A percentile compares a stretch with the other conserved stretches of the same genome.
Conservation (phyloP, 78 protist genomes). For the Monocercomonoides exilis region DNA sequence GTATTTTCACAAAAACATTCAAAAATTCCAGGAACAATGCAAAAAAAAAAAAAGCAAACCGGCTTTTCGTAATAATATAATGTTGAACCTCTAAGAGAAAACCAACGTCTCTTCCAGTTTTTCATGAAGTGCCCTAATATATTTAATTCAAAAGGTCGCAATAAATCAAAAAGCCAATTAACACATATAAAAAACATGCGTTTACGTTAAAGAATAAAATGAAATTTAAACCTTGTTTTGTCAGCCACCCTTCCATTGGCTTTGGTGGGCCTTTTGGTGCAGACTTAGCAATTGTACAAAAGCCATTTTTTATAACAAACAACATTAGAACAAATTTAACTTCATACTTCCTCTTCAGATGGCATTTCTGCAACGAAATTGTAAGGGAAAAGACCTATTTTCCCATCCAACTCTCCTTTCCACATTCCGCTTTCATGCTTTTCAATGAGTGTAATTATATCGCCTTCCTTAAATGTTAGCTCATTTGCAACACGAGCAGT, state of each 20-base stretch:
- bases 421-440: conserved; percentile 21
- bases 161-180: background rate
- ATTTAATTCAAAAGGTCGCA: background rate
- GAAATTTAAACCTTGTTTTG: conserved; percentile 18
- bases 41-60: background rate
- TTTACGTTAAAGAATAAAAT: background rate
- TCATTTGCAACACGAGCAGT: conserved; percentile 30
- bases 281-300: background rate
- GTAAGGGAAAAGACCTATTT: background rate
- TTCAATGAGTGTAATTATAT: conserved; percentile 8
- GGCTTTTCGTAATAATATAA: background rate
- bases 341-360: background rate
- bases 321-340: background rate
- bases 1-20: no score
- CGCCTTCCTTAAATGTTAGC: conserved; percentile 31
- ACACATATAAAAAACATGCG: no score
- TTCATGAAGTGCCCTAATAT: conserved; percentile 17
- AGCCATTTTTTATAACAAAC: background rate
- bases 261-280: background rate
- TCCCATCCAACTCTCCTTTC: conserved; percentile 1
- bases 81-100: background rate
- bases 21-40: no score
- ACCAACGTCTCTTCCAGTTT: conserved; percentile 26
- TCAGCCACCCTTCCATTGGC: conserved; percentile 22
- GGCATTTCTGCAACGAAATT: conserved; percentile 13